These are phyloP conservation scores for Aquilaria yunnanensis DNA, from an alignment of 345 rosid species.

Conservation along the genomic window DNA sequence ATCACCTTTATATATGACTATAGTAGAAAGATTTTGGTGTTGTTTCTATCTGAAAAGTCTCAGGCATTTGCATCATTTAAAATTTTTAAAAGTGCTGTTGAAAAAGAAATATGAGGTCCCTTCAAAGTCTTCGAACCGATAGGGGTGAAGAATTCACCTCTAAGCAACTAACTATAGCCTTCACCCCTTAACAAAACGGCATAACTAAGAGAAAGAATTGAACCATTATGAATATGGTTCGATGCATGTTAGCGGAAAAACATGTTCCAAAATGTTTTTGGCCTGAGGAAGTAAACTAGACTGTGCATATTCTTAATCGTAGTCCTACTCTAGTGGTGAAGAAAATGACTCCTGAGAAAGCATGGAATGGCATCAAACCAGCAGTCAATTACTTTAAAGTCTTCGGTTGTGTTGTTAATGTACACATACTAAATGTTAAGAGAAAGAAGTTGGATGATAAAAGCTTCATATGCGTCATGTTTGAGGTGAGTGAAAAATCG, in stretches of 20 bases:
- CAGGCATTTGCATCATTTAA: neutral
- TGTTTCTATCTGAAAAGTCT: neutral
- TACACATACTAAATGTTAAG: neutral
- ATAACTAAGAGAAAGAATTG: constrained; percentile 7
- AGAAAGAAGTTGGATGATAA: constrained; percentile 7
- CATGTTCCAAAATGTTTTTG: constrained; percentile 1
- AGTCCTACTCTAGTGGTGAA: neutral
- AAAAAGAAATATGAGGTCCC: neutral
- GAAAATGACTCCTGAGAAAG: constrained; percentile 6
- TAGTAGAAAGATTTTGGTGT: neutral
- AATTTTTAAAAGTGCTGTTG: neutral
- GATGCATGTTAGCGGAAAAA: neutral
- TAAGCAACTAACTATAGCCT: neutral
- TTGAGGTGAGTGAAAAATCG: neutral
- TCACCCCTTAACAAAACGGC: neutral
- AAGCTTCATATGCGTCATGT: neutral
- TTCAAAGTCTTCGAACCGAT: constrained; percentile 7
- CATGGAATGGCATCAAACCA: neutral
- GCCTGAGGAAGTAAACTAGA: constrained; percentile 8
- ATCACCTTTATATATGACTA: neutral
- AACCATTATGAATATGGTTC: constrained; percentile 2
- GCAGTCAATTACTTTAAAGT: neutral
- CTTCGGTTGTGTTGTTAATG: constrained; percentile 5
- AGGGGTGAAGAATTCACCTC: constrained; percentile 3
- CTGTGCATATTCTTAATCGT: constrained; percentile 1